Conservation (phyloP, 805 yeast genomes). For the Cyberlindnera meyerae region DNA sequence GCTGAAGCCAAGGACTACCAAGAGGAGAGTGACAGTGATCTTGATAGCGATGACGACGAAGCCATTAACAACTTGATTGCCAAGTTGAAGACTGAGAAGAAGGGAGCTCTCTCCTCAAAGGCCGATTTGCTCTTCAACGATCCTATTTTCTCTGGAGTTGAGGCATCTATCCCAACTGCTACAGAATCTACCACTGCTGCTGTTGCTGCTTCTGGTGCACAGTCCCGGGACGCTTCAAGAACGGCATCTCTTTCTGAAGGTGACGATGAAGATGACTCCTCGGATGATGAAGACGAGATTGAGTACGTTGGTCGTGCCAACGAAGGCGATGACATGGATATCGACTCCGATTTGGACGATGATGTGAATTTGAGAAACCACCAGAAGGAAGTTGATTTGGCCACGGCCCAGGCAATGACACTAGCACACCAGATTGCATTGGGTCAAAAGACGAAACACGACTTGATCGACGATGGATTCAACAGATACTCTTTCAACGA, state of each 20-base stretch:
- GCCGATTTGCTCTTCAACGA: conserved; percentile 46
- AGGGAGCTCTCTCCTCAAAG: conserved; percentile 32
- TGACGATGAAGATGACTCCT: conserved; percentile 17
- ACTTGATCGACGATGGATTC: conserved; percentile 87
- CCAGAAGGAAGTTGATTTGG: conserved; percentile 67
- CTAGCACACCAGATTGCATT: conserved; percentile 92
- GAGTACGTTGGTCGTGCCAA: conserved; percentile 43
- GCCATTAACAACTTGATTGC: conserved; percentile 58
- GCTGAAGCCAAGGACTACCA: conserved; percentile 39
- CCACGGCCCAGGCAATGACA: conserved; percentile 96
- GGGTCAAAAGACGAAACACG: conserved; percentile 81
- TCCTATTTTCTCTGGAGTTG: conserved; percentile 47
- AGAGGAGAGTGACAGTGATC: conserved; percentile 30
- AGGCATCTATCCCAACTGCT: conserved; percentile 24
- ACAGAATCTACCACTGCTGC: conserved; percentile 7
- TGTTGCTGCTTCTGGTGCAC: conserved; percentile 10
- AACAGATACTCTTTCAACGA: conserved; percentile 92
- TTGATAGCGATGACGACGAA: conserved; percentile 67
- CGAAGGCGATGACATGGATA: conserved; percentile 28
- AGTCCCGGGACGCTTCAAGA: too few relatives aligned
- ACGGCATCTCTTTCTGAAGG: conserved; percentile 22
- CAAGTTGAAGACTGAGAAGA: conserved; percentile 45
- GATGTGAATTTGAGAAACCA: conserved; percentile 44
- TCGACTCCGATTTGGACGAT: conserved; percentile 48
- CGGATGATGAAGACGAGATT: conserved; percentile 32